A percentile compares a stretch with the other conserved stretches of the same genome.
These are phyloP conservation scores for Candida germanica DNA, from an alignment of 805 yeast species.

Conservation along the genomic window DNA sequence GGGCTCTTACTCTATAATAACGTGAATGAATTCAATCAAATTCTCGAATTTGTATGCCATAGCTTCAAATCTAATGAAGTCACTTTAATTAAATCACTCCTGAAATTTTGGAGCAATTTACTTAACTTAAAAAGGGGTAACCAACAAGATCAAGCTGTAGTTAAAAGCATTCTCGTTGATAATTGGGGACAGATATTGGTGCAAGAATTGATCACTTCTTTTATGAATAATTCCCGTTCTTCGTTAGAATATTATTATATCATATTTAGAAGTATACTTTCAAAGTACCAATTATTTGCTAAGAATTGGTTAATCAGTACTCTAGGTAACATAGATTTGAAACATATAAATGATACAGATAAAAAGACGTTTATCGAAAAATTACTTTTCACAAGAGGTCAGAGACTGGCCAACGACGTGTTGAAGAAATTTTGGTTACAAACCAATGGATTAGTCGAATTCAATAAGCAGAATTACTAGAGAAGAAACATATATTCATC, in stretches of 20 bases:
- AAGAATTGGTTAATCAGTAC: conserved; percentile 42
- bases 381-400: conserved; percentile 62
- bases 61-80: conserved; percentile 43
- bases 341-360: conserved; percentile 30
- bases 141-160: conserved; percentile 35
- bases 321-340: conserved; percentile 10
- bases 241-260: conserved; percentile 58
- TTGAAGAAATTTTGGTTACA: conserved; percentile 65
- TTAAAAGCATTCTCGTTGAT: conserved; percentile 16
- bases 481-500: background rate
- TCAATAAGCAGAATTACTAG: conserved; percentile 11
- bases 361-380: conserved; percentile 46
- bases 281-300: conserved; percentile 45
- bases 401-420: conserved; percentile 55
- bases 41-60: conserved; percentile 1
- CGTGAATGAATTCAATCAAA: conserved; percentile 19
- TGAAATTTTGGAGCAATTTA: conserved; percentile 54
- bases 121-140: conserved; percentile 46
- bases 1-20: conserved; percentile 36
- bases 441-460: conserved; percentile 53
- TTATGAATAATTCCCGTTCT: conserved; percentile 52
- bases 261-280: conserved; percentile 45
- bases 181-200: conserved; percentile 10
- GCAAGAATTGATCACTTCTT: conserved; percentile 14
- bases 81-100: conserved; percentile 50